Evolutionary conservation across 805 yeast genomes (phyloP), one percentile per base, ranked within the genome.

Genomic region (Wickerhamomyces silvicola): DNA sequence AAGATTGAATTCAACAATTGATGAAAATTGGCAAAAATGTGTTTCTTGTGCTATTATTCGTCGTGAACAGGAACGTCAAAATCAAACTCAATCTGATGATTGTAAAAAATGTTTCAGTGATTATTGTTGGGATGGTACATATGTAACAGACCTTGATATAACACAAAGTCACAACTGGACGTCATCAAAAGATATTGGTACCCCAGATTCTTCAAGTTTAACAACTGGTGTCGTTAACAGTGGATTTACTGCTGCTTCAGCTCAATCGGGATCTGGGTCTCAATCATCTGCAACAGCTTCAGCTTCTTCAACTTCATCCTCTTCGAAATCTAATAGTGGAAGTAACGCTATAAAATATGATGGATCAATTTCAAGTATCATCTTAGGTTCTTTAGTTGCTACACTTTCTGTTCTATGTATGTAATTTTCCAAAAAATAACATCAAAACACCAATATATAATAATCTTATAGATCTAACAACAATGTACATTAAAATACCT

Each of bases 31-130:
- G 78, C 61, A 72, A 25, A 70, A 76, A 6, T 85, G 95, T 63
- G 68, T 85, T 30, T 83, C 82, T 3, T 85, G 95, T 66, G 95
- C 94, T 8, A 70, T 85, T 28, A 66, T 84, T 37, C 79, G 84
- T 60, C 75, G 95, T 54, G 73, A 80, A 25, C 78, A 79, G 50
- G 92, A 84, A 59, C 68, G 87, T 51, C 57, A 67, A 23, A 75
- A 77, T 18, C 57, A 65, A 22, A 64, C 70, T 12, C 80, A 81
- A 37, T 56, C 64, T 11, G 76, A 67, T 2, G 85, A 81, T 50
- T 86, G 96, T 62, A 59, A 72, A 44, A 39, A 60, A 33, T 86
- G 96, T 54, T 83, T 86, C 54, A 57, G 63, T 22, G 64, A 62
- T 6, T 84, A 84, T 57, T 86, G 96, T 58, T 86, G 88, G 88